Percentiles rank a stretch among this genome's conserved stretches.
Conservation (phyloP, 2,329 filamentous ascomycete genomes). For the Fusarium penzigii region DNA sequence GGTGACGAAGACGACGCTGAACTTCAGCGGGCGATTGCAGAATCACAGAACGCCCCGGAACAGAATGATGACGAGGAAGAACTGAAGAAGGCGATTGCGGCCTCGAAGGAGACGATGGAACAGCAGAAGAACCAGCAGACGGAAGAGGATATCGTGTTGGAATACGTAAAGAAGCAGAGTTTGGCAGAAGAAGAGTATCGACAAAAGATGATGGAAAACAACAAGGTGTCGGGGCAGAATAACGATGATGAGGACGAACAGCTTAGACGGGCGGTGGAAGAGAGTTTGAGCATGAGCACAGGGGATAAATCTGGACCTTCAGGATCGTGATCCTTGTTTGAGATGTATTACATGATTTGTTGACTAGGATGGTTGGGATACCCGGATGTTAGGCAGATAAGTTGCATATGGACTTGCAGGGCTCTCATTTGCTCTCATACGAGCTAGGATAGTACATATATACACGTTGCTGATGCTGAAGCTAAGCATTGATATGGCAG, state of each 20-base stretch:
- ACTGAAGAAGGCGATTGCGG: conserved; percentile 43
- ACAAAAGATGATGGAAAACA: conserved; percentile 35
- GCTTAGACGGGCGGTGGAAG: conserved; percentile 54
- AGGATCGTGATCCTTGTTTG: conserved; percentile 8
- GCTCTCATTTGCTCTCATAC: no score
- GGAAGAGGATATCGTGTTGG: conserved; percentile 72
- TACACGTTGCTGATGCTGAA: no score
- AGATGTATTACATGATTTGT: not conserved
- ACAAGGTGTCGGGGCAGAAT: conserved; percentile 32
- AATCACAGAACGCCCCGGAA: conserved; percentile 36
- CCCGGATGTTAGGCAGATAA: not conserved
- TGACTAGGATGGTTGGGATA: not conserved
- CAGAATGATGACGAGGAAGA: conserved; percentile 32
- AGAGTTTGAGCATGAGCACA: conserved; percentile 50
- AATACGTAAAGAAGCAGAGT: conserved; percentile 76
- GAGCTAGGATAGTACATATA: no score
- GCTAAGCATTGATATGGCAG: no score
- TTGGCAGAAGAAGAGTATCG: conserved; percentile 64
- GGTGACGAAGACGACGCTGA: conserved; percentile 37
- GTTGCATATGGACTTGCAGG: no score
- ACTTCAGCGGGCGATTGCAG: conserved; percentile 42
- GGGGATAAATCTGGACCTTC: conserved; percentile 30
- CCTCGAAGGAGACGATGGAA: conserved; percentile 41
- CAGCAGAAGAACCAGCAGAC: conserved; percentile 46
- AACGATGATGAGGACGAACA: conserved; percentile 53